A percentile compares a stretch with the other conserved stretches of the same genome.
These are phyloP conservation scores for Penicillium soppii DNA, from an alignment of 495 filamentous ascomycete genomes.

Conservation along the genomic window DNA sequence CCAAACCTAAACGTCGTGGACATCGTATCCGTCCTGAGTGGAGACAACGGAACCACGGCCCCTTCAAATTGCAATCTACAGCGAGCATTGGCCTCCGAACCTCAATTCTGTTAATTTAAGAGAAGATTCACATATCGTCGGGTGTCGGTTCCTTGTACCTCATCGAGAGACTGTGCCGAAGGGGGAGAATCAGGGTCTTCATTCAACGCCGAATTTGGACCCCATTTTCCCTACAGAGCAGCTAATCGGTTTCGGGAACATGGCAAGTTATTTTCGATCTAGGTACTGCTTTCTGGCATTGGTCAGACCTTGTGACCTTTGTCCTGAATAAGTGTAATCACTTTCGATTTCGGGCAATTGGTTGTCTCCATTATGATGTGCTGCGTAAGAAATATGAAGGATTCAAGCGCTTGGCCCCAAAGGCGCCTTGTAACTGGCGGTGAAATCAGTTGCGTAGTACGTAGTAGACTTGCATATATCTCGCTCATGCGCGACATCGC, in stretches of 20 bases:
- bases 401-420: background rate
- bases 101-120: background rate
- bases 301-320: background rate
- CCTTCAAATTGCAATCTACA: background rate
- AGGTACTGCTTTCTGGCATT: background rate
- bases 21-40: background rate
- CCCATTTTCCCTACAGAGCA: background rate
- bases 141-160: no score
- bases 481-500: background rate
- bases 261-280: background rate
- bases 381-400: background rate
- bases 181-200: background rate
- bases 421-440: background rate
- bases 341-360: slow-evolving; percentile 1
- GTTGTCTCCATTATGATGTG: background rate
- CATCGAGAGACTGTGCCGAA: background rate
- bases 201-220: background rate
- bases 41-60: background rate
- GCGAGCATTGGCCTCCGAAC: background rate
- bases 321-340: background rate
- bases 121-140: no score
- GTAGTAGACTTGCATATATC: background rate
- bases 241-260: background rate
- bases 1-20: no score
- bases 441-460: background rate